phyloP scores from a whole-genome alignment of 2,329 filamentous ascomycete genomes.

The Claviceps citrina region DNA sequence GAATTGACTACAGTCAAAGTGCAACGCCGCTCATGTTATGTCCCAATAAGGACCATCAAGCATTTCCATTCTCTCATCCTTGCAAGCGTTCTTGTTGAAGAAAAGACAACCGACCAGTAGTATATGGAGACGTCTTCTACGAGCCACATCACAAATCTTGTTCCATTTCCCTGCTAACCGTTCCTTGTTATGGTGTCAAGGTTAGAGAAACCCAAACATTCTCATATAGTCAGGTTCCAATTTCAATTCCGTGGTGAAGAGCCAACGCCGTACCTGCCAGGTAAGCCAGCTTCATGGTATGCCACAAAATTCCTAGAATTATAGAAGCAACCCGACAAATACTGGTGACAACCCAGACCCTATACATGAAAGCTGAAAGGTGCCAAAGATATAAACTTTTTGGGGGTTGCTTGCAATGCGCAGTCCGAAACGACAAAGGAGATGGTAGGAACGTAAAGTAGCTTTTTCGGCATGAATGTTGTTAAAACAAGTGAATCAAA shows the following conservation, averaged over 20 bases:
- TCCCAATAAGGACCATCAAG: not conserved
- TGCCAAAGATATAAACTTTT: slow-evolving; percentile 1
- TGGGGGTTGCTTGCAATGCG: not conserved
- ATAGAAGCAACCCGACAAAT: not conserved
- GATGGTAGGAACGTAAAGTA: slow-evolving; percentile 9
- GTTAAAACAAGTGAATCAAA: slow-evolving; percentile 14
- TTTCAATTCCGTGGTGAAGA: slow-evolving; percentile 1
- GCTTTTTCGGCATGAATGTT: slow-evolving; percentile 4
- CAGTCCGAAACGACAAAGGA: slow-evolving; percentile 2
- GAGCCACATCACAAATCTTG: not conserved
- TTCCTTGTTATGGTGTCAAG: not conserved
- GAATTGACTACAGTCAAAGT: too few species aligned
- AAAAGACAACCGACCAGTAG: not conserved
- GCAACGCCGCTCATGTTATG: not conserved
- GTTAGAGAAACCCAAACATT: not conserved
- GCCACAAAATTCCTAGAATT: not conserved
- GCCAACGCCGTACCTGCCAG: slow-evolving; percentile 1
- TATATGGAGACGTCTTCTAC: not conserved
- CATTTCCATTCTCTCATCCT: not conserved
- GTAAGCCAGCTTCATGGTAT: not conserved
- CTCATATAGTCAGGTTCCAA: not conserved
- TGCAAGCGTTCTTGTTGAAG: not conserved
- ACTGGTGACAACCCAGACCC: not conserved
- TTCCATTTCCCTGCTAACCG: not conserved
- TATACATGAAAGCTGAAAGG: not conserved